Conservation (phyloP, 2,329 filamentous ascomycete species). For the Fusarium domesticum region DNA sequence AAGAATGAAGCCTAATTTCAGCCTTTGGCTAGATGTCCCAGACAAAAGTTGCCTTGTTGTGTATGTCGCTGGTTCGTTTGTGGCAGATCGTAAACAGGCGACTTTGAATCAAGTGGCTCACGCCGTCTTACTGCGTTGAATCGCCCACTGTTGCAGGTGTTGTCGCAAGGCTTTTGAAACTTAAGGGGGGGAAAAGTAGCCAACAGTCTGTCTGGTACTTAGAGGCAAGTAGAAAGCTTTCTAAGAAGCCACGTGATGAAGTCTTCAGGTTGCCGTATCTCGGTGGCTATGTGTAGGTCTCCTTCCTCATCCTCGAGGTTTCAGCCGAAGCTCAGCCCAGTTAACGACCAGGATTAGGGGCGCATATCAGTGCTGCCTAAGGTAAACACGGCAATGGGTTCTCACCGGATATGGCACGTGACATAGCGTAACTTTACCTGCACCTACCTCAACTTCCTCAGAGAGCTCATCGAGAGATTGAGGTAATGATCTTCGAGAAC, state of each 20-base stretch:
- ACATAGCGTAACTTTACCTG: slow-evolving; percentile 3
- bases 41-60: not conserved
- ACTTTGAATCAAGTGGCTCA: not conserved
- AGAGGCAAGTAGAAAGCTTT: not conserved
- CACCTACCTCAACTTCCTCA: not conserved
- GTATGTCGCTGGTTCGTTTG: not conserved
- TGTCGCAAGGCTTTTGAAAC: not conserved
- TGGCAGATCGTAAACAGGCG: not conserved
- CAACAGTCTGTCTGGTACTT: not conserved
- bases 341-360: slow-evolving; percentile 21
- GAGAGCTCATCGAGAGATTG: not conserved
- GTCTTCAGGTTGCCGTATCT: not conserved
- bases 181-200: not conserved
- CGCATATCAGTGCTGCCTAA: slow-evolving; percentile 28
- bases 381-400: slow-evolving; percentile 22
- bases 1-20: not conserved
- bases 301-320: slow-evolving; percentile 14
- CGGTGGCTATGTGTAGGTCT: not conserved
- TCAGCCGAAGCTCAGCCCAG: slow-evolving; percentile 16
- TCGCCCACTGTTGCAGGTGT: not conserved
- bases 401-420: slow-evolving; percentile 15
- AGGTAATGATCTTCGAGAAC: too few species aligned
- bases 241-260: not conserved
- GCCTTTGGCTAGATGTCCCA: not conserved
- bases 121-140: not conserved